Percentiles rank a stretch among this genome's conserved stretches.
Conservation (phyloP, 2,329 filamentous ascomycete genomes). For the Venturia carpophila region DNA sequence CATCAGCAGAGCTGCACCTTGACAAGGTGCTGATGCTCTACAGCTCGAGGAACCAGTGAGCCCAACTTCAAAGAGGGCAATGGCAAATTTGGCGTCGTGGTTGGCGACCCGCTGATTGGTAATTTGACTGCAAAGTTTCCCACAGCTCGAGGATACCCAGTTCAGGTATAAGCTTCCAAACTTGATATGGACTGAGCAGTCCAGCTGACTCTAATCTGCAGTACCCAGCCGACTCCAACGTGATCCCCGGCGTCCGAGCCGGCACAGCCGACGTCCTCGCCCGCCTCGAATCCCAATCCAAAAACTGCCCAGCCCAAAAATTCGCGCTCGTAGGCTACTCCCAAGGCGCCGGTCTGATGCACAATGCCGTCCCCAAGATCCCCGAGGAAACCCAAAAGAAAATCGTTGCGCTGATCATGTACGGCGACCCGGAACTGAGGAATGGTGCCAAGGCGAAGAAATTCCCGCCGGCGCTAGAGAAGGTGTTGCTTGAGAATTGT, state of each 20-base stretch:
- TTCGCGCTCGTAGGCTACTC: constrained; percentile 18
- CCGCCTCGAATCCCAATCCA: constrained; percentile 14
- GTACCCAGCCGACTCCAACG: constrained; percentile 16
- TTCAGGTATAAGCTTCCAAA: background rate
- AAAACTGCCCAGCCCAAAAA: constrained; percentile 18
- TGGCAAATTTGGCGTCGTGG: constrained; percentile 18
- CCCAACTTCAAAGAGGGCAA: constrained; percentile 13
- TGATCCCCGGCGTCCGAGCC: constrained; percentile 2
- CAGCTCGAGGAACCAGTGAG: constrained; percentile 18
- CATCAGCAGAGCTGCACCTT: background rate
- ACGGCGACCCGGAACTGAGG: constrained; percentile 11
- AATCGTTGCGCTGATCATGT: constrained; percentile 16
- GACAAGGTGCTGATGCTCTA: background rate
- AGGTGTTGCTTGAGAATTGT: constrained; percentile 15
- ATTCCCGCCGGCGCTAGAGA: constrained; percentile 11
- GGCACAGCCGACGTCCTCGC: constrained; percentile 1
- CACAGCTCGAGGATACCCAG: constrained; percentile 16
- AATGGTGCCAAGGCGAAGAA: background rate
- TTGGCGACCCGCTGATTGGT: constrained; percentile 17
- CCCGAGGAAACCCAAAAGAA: constrained; percentile 8
- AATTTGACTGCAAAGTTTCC: constrained; percentile 10
- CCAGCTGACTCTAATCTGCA: background rate
- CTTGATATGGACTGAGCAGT: background rate
- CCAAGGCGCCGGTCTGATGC: constrained; percentile 17
- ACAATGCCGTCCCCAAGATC: constrained; percentile 14